phyloP scores from a whole-genome alignment of 257 asterid genomes.

The Solanum phureja region DNA sequence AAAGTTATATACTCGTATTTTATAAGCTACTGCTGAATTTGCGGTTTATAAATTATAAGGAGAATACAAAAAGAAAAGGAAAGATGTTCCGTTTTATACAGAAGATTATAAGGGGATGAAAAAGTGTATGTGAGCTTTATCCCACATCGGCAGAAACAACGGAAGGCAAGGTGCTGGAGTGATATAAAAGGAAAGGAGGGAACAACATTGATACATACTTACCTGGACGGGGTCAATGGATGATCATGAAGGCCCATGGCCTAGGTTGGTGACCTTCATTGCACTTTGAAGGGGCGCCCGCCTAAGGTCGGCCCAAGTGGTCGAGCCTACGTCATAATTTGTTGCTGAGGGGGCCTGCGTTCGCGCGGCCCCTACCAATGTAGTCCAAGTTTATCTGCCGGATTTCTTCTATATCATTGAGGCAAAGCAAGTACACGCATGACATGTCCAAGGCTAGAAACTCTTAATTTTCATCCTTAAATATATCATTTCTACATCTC shows the following conservation, averaged over 20 bases:
- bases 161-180: background rate
- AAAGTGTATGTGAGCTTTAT: background rate
- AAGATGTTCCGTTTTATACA: background rate
- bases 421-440: no score
- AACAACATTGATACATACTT: background rate
- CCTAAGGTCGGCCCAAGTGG: constrained; percentile 30
- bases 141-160: background rate
- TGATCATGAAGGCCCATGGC: constrained; percentile 3
- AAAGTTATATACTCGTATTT: background rate
- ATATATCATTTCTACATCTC: fast-evolving
- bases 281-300: background rate
- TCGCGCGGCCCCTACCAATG: background rate
- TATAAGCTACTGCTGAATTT: background rate
- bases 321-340: constrained; percentile 17
- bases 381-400: fast-evolving
- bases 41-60: background rate
- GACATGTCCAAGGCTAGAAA: background rate
- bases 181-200: background rate
- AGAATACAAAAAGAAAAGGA: background rate
- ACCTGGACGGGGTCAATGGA: constrained; percentile 12
- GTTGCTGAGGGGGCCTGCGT: background rate
- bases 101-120: background rate
- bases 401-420: fast-evolving
- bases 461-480: no score
- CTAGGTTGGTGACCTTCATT: constrained; percentile 6